Base-by-base conservation (phyloP, 1,284 basidiomycete species). In the Meripilus lineatus region DNA sequence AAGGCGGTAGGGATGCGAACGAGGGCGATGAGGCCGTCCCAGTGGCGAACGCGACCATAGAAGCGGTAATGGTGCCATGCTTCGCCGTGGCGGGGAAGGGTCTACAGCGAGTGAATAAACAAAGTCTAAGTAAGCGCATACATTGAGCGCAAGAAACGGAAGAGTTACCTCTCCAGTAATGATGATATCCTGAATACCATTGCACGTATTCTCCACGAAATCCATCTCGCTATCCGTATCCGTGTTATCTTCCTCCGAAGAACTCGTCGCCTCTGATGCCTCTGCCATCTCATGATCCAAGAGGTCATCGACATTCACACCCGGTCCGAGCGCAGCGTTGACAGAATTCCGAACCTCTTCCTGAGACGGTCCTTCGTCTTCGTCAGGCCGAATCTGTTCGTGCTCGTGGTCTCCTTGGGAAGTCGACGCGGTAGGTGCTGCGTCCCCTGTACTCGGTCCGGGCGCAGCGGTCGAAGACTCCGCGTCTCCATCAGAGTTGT, bases 11-110 rank as follows among this genome's bases (percentile, higher is more conserved):
- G 71, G 28, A 73, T 57, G 32, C 83, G 69, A 43, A 86, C 59
- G 32, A 85, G 67, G 5, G 77, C 79, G 32, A 87, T 67, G 44
- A 87, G 66, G 11, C 84, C 84, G 58, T 86, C 84, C 74, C 79
- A 84, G 32, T 66, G 56, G 26, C 84, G 72, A 14, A 87, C 67
- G 22, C 83, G 77, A 4, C 84, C 84, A 50, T 79, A 77, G 56
- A 77, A 80, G 14, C 61, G 68, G 58, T 73, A 84, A 45, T 69
- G 62, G 46, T 76, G 69, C 77, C 81, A 84, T 11, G 81, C 81
- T 38, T 70, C 62, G 2, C 72, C 74, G 50, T 84, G 81, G 6
- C 64, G 62, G 10, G 58, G 46, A 46, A 83, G 77, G 11, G 78
- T 82, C 72, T 78, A 50, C 15, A 48, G 46, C 40, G 30, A 42